Evolutionary conservation across 1,284 basidiomycete genomes (phyloP), one percentile per base, ranked within the genome.

Genomic region (Entoloma clypeatum): DNA sequence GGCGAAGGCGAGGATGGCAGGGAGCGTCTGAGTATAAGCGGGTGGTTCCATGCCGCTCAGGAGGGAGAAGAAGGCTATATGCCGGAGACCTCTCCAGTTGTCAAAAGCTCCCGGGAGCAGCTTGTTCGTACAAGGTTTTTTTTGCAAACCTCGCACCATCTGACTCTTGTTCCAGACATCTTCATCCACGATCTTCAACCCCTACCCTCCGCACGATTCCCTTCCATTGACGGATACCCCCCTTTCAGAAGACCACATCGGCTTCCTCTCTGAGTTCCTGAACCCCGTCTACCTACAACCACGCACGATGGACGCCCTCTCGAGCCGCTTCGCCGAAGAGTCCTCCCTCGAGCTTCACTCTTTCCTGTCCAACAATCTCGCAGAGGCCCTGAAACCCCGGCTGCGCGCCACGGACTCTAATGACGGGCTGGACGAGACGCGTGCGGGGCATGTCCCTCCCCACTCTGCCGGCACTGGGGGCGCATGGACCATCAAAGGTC

Each of bases 41-140:
- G 95, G 5, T 99, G 95, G 93, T 96, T 95, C 72, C 95, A 99
- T 62, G 81, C 85, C 13, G 86, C 91, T 0, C 84, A 95, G 57
- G 81, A 87, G 49, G 92, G 89, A 13, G 95, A 99, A 62, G 86
- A 92, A 36, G 93, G 90, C 0, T 92, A 89, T 59, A 74, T 81
- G 39, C 64, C 70, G 0, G 77, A 79, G 43, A 41, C 58, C 51
- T 64, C 48, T 56, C 66, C 59, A 27, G 72, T 71, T 44, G 47
- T 69, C 34, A 81, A 80, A 63, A 87, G 79, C 58, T 90, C 86
- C 13, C 75, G 80, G 49, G 81, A 92, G 61, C 85, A 92, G 60
- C 76, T 91, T 17, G 87, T 89, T 56, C 57, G 85, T 71, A n/a
- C 34, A 17, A 29, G 22, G 35, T n/a, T 37, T 32, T 33, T 25